Conservation (phyloP, 2,329 filamentous ascomycete species). For the Neurospora sp. region DNA sequence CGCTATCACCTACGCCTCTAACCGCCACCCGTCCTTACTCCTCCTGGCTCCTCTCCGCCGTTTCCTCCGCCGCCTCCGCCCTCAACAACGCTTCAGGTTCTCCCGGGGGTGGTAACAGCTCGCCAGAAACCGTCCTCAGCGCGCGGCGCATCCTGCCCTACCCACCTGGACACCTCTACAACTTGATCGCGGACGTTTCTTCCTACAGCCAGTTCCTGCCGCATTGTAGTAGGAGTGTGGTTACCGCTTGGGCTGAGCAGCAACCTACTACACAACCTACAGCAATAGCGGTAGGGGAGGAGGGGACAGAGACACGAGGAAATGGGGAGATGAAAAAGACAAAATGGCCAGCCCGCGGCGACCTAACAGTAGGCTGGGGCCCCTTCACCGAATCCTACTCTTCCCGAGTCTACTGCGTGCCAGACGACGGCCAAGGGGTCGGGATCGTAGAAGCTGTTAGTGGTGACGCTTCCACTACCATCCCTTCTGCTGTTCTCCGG, state of each 20-base stretch:
- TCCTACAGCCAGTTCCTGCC: constrained; percentile 83
- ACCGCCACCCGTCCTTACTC: background rate
- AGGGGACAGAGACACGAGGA: too few relatives aligned
- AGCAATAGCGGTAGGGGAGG: background rate
- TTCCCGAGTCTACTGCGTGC: constrained; percentile 68
- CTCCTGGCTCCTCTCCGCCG: background rate
- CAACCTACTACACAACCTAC: background rate
- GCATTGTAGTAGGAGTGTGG: constrained; percentile 69
- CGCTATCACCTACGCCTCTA: background rate
- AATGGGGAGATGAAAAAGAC: constrained; percentile 10
- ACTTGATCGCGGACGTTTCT: constrained; percentile 79
- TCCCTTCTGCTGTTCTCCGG: constrained; percentile 26
- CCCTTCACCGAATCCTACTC: constrained; percentile 77
- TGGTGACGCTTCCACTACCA: constrained; percentile 43
- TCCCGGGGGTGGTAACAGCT: background rate
- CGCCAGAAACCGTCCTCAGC: constrained; percentile 37
- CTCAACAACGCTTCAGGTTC: constrained; percentile 1
- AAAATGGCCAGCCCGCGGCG: constrained; percentile 64
- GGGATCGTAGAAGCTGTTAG: constrained; percentile 66
- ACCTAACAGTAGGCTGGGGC: constrained; percentile 78
- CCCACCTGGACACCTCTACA: constrained; percentile 60
- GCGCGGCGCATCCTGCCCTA: constrained; percentile 73
- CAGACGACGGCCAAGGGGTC: constrained; percentile 29
- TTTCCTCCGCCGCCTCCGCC: constrained; percentile 1
- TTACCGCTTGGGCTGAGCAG: constrained; percentile 59